phyloP scores from a whole-genome alignment of 805 yeast species.

The Saccharomycodes ludwigii region DNA sequence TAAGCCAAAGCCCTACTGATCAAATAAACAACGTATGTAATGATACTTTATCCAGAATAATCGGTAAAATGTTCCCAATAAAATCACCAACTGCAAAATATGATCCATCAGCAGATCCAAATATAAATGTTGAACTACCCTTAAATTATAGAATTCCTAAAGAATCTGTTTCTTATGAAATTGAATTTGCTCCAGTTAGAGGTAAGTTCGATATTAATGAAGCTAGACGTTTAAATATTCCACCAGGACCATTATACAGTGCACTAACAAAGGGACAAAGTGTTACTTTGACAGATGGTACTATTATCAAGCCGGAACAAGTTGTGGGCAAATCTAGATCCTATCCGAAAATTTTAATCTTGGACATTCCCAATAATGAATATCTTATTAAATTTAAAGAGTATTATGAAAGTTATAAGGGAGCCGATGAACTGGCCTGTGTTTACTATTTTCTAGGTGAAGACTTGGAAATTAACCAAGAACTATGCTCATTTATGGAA shows the following conservation, averaged over 20 bases:
- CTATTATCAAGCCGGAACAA: conserved; percentile 47
- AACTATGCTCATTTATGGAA: conserved; percentile 38
- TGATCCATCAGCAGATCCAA: conserved; percentile 27
- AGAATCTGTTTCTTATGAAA: conserved; percentile 50
- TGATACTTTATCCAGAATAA: conserved; percentile 15
- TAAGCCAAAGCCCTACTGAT: too few species aligned
- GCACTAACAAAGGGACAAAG: conserved; percentile 46
- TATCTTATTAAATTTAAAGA: conserved; percentile 30
- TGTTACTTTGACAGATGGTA: conserved; percentile 49
- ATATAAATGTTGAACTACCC: conserved; percentile 27
- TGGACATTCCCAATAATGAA: conserved; percentile 55
- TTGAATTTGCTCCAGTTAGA: conserved; percentile 52
- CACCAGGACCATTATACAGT: conserved; percentile 48
- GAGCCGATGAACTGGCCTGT: conserved; percentile 26
- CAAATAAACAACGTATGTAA: too few species aligned
- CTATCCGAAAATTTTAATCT: conserved; percentile 48
- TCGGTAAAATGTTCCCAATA: conserved; percentile 45
- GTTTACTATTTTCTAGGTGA: conserved; percentile 75
- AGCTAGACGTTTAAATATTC: conserved; percentile 61
- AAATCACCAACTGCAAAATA: conserved; percentile 26
- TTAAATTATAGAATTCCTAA: conserved; percentile 8
- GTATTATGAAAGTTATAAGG: conserved; percentile 16
- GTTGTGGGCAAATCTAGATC: conserved; percentile 53
- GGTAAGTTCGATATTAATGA: conserved; percentile 62
- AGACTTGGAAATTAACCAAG: conserved; percentile 32